Base-by-base conservation (phyloP, 352 stramenopile genomes). In the Phytophthora citricola region DNA sequence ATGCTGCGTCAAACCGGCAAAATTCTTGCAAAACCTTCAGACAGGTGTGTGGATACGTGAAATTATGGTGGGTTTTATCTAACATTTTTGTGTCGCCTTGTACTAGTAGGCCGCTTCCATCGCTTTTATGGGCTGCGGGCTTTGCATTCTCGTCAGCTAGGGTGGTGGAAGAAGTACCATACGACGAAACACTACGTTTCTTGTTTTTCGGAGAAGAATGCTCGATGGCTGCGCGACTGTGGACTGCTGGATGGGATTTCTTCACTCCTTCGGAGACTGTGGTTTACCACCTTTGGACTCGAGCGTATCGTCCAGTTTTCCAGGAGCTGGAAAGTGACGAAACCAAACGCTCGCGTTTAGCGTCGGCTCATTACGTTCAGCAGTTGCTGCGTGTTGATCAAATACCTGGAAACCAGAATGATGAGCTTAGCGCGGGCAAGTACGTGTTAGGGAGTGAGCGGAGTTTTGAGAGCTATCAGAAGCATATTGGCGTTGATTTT, bases 141-240 rank as follows among this genome's bases (percentile, higher is more conserved):
- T 93, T 91, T 67, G 72, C 83, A 8, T 92, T 94, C 63, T 86
- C 81, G 1, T 79, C 73, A 1, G 69, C 71, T 8, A 27, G 59
- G 15, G 81, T 90, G 2, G 73, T 92, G 2, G 24, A 46, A 4
- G 76, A 92, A 60, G 92, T 95, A 27, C 90, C 86, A 0, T 98
- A 98, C 66, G 94, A 98, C 66, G 71, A 68, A 5, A 77, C 63
- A 17, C 63, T 98, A 10, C 82, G 81, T 10, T 88, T 97, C 49
- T 68, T 98, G 3, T 99, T 98, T 64, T 98, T 98, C 69, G 95
- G 95, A 24, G 95, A 99, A 80, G 95, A 98, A 75, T 66, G 89
- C 4, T 84, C 72, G 15, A 97, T 98, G 92, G 94, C 93, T 44
- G 87, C 88, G 12, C 77, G 94, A 29, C 76, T 98, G 6, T 98